Evolutionary conservation across 2,329 filamentous ascomycete species (phyloP), one percentile per base, ranked within the genome.

Genomic region (Pestalotiopsis sp.): DNA sequence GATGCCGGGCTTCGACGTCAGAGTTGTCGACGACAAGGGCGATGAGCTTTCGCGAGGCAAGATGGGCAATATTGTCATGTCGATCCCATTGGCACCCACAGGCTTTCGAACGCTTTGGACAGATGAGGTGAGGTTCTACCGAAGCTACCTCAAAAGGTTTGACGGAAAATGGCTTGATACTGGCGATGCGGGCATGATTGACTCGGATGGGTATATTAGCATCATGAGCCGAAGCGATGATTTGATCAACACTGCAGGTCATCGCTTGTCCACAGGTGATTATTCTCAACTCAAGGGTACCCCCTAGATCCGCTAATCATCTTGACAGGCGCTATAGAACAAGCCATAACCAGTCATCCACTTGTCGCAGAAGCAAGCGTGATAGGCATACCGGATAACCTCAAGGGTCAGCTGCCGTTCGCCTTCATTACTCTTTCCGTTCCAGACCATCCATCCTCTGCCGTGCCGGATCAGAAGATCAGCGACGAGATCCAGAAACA

Each of bases 231-330:
- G 89, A 56, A 86, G 83, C 39, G 95, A 98, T 81, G 95, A 98
- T 79, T 92, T 98, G 69, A 94, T 98, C 77, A 98, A 98, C 77
- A 95, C 97, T n/a, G 95, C 94, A 56, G 94, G 95, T 4, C 95
- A 98, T 82, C 89, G 95, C 14, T 91, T 98, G 70, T 95, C 92
- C 71, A 97, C 94, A 12, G 93, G 92, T 92, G 4, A 62, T 58
- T 27, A 4, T 23, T 38, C 2, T 6, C 13, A 38, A 59, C 14
- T 66, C 17, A 25, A 25, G 52, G 17, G 9, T 45, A 41, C 3
- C 39, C 38, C 68, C 69, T 71, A 68, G 71, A 38, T 61, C 67
- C 3, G 27, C 59, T 62, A 12, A 62, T 4, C 11, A 1, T 66
- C 49, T 59, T 41, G 59, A 68, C 72, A 93, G 93, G 94, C 64